Base-by-base conservation (phyloP, 129 eudicot species). In the Pseudognaphalium luteoalbum region DNA sequence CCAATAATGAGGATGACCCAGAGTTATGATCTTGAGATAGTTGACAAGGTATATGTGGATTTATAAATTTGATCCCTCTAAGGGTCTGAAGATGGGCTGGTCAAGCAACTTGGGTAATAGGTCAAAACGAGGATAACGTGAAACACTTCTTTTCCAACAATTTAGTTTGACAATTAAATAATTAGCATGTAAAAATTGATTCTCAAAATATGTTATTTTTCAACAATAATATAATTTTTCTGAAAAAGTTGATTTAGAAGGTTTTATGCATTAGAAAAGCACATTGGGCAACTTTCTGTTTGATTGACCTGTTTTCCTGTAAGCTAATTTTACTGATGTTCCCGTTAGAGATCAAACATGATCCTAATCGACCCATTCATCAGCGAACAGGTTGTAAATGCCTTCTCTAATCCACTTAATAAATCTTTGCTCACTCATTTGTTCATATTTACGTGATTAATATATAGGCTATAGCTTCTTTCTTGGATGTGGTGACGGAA, bases 401-500 rank as follows among this genome's bases (percentile, higher is more conserved):
- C 47, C 14, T 39, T 12, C 47, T 39, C 47, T 39, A 39, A 8
- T 39, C 47, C 47, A 39, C 12, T 39, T 11, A 39, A 8, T 72
- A 41, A 39, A 4, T 19, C 30, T 66, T 42, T 83, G 52, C 67
- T 81, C n/a, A 5, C 32, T 42, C 64, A 47, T 69, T 44, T 7
- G 78, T 66, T 75, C 50, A 3, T 44, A 22, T 30, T 74, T 19
- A 12, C 72, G 9, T 74, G 65, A 64, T 71, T 57, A 3, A 85
- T 30, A 21, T 70, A 76, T 72, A 95, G 99, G 91, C 82, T 65
- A 63, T 84, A 61, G 75, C 81, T 74, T 82, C 85, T 75, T 87
- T 91, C 83, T 85, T 91, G 81, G 87, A 85, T 84, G 88, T 83
- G 59, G 92, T 91, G 44, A 68, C 56, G 69, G 92, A 87, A 81